Percentiles rank a stretch among this genome's conserved stretches.
These are phyloP conservation scores for Pouteria glomerata DNA, from an alignment of 148 eudicot genomes.

Conservation along the genomic window DNA sequence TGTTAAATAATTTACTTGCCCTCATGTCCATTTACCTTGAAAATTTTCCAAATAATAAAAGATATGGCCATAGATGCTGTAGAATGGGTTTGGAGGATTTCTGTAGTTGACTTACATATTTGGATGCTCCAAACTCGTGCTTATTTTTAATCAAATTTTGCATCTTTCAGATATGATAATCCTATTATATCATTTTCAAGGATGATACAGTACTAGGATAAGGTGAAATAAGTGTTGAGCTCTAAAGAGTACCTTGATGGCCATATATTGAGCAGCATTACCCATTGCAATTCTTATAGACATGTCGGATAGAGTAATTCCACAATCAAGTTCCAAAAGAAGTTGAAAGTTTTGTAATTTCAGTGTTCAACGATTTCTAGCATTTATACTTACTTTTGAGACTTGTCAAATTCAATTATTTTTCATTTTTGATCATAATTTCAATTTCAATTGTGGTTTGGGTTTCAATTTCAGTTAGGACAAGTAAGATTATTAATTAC, in stretches of 20 bases:
- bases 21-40: neutral
- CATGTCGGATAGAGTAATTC: neutral
- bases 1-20: neutral
- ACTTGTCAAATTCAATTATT: neutral
- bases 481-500: no score
- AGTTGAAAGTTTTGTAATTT: neutral
- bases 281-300: neutral
- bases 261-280: neutral
- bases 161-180: neutral
- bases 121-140: neutral
- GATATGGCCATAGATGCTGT: neutral
- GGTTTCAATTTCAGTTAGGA: no score
- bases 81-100: neutral
- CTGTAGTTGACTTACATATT: neutral
- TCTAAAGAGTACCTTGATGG: neutral
- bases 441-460: no score
- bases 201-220: neutral
- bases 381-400: neutral
- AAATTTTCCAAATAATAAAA: neutral
- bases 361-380: neutral
- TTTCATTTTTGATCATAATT: no score
- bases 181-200: neutral
- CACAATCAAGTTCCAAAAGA: neutral
- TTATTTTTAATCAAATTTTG: neutral
- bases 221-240: neutral